phyloP scores from a whole-genome alignment of 1,284 basidiomycete genomes.

The Tilletia setariae region DNA sequence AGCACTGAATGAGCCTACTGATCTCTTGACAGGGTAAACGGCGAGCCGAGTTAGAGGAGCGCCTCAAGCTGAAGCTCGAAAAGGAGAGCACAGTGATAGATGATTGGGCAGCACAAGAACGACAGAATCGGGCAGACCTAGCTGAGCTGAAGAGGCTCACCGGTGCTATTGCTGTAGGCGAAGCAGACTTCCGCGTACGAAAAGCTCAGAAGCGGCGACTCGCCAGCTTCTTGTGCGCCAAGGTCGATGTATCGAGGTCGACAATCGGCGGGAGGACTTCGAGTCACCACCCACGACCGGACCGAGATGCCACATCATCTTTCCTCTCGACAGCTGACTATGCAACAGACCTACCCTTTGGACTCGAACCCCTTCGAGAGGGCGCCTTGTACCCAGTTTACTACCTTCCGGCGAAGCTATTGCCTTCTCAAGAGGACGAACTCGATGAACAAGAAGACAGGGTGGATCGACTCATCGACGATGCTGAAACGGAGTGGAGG shows the following conservation, averaged over 20 bases:
- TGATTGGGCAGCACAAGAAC: not conserved
- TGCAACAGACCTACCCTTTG: constrained; percentile 5
- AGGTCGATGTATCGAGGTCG: not conserved
- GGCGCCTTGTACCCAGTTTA: constrained; percentile 20
- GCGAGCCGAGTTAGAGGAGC: constrained; percentile 2
- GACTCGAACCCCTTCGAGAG: not conserved
- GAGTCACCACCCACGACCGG: constrained; percentile 5
- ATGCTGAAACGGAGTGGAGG: constrained; percentile 26
- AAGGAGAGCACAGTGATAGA: not conserved
- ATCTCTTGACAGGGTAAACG: not conserved
- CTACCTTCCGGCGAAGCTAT: constrained; percentile 25
- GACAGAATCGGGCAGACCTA: constrained; percentile 19
- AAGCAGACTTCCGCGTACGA: constrained; percentile 20
- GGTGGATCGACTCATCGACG: constrained; percentile 21
- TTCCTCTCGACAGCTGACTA: not conserved
- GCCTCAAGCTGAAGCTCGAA: constrained; percentile 8
- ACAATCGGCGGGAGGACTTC: not conserved
- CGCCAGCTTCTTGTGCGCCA: constrained; percentile 23
- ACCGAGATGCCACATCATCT: not conserved
- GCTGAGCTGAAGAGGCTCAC: constrained; percentile 18
- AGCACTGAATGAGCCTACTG: not conserved
- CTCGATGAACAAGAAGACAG: constrained; percentile 28
- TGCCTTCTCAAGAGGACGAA: constrained; percentile 24
- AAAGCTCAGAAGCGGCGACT: constrained; percentile 25
- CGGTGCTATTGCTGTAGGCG: not conserved